Conservation (phyloP, 768 basidiomycete genomes). For the Mycena rebaudengoi region DNA sequence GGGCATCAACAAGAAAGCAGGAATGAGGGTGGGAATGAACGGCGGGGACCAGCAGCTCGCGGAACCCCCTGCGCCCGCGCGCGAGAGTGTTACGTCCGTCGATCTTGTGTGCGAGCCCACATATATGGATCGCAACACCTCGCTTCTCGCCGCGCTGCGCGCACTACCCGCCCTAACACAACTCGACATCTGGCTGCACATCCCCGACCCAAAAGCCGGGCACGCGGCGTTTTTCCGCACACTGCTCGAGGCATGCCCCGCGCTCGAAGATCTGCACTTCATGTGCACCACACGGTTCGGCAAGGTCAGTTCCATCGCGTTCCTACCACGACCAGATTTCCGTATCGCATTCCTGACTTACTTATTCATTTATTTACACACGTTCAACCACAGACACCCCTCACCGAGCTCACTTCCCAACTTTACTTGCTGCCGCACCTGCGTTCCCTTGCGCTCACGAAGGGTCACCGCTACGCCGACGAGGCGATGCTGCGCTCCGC, state of each 20-base stretch:
- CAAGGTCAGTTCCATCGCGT: slow-evolving; percentile 45
- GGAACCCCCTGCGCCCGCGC: no score
- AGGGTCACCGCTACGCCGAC: slow-evolving; percentile 56
- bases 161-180: slow-evolving; percentile 47
- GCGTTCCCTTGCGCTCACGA: slow-evolving; percentile 55
- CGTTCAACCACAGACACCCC: slow-evolving; percentile 44
- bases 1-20: no score
- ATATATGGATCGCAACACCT: slow-evolving; percentile 44
- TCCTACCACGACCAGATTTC: background rate
- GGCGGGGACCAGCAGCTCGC: no score
- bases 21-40: no score
- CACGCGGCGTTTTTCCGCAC: slow-evolving; percentile 45
- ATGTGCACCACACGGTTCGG: slow-evolving; percentile 60
- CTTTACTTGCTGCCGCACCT: slow-evolving; percentile 50
- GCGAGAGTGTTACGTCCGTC: slow-evolving; percentile 53
- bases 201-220: slow-evolving; percentile 43
- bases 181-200: slow-evolving; percentile 59
- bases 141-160: slow-evolving; percentile 44
- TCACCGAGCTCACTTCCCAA: slow-evolving; percentile 49
- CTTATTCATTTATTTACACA: background rate
- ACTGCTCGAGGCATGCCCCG: slow-evolving; percentile 46
- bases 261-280: slow-evolving; percentile 56
- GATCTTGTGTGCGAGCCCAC: slow-evolving; percentile 61
- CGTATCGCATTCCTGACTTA: background rate
- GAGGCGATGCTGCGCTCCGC: slow-evolving; percentile 56